These are phyloP conservation scores for Pichia membranifaciens DNA, from an alignment of 805 yeast genomes.

Conservation along the genomic window DNA sequence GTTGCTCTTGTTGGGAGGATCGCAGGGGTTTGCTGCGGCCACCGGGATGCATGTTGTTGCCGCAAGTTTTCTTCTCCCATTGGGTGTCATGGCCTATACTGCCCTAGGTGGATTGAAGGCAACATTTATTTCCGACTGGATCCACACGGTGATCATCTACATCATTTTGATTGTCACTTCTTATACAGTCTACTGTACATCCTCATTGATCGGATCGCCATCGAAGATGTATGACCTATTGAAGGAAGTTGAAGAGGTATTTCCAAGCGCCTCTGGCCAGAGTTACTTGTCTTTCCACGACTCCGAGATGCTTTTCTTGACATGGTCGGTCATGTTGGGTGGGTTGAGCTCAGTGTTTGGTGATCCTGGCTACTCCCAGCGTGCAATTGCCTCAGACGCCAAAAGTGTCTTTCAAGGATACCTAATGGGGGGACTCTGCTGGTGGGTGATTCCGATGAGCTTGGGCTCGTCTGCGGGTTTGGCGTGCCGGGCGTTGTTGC, in stretches of 20 bases:
- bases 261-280: conserved; percentile 29
- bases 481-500: conserved; percentile 32
- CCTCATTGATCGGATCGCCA: conserved; percentile 39
- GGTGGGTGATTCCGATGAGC: conserved; percentile 34
- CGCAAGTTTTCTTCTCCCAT: conserved; percentile 39
- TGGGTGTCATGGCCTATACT: conserved; percentile 45
- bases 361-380: conserved; percentile 31
- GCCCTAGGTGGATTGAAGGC: conserved; percentile 48
- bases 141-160: conserved; percentile 38
- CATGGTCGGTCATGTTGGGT: conserved; percentile 30
- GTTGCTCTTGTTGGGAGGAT: conserved; percentile 35
- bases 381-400: conserved; percentile 39
- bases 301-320: conserved; percentile 28
- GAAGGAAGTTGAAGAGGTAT: conserved; percentile 28
- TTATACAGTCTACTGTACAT: conserved; percentile 33
- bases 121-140: conserved; percentile 49
- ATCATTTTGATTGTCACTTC: conserved; percentile 28
- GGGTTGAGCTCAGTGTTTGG: conserved; percentile 27
- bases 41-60: conserved; percentile 45
- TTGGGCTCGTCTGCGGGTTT: conserved; percentile 41
- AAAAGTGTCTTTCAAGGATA: conserved; percentile 32
- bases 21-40: conserved; percentile 35
- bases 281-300: conserved; percentile 30
- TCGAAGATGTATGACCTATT: conserved; percentile 39
- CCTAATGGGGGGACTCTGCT: conserved; percentile 32